Percentiles rank a stretch among this genome's conserved stretches.
These are phyloP conservation scores for Pseudocercospora vitis DNA, from an alignment of 2,329 filamentous ascomycete genomes.

Conservation along the genomic window DNA sequence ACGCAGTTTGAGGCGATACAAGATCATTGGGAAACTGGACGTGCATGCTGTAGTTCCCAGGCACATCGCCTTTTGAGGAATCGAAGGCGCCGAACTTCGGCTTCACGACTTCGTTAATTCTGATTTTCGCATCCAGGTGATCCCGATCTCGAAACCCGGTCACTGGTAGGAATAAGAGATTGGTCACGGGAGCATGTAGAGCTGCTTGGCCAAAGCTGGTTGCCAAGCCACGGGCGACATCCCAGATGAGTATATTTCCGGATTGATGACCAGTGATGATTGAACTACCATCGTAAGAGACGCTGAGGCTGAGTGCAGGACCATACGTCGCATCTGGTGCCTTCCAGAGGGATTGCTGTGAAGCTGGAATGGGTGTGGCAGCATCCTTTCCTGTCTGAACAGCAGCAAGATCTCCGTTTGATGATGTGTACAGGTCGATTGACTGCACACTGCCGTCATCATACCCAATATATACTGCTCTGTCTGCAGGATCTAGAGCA, in stretches of 20 bases:
- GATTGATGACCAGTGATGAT: constrained; percentile 78
- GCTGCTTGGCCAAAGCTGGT: constrained; percentile 61
- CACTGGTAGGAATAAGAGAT: constrained; percentile 70
- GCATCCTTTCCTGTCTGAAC: constrained; percentile 26
- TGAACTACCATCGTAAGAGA: constrained; percentile 79
- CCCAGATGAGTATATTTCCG: constrained; percentile 80
- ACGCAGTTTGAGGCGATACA: constrained; percentile 30
- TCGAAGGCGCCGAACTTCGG: constrained; percentile 66
- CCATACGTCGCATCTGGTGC: constrained; percentile 56
- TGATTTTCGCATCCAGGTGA: constrained; percentile 33
- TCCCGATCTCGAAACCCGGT: constrained; percentile 42
- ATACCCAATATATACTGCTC: constrained; percentile 77
- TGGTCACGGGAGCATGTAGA: constrained; percentile 79
- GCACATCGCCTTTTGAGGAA: constrained; percentile 40
- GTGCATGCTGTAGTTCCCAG: constrained; percentile 64
- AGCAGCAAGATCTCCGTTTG: constrained; percentile 16
- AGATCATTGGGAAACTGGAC: constrained; percentile 57
- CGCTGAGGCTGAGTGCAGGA: constrained; percentile 63
- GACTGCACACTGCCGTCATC: constrained; percentile 78
- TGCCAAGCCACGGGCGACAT: constrained; percentile 68
- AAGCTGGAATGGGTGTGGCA: constrained; percentile 42
- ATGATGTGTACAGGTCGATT: constrained; percentile 65
- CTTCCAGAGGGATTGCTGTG: constrained; percentile 38
- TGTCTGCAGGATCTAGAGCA: constrained; percentile 76
- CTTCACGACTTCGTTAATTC: constrained; percentile 63